Conservation (phyloP, 345 rosid genomes). For the Sonneratia alba region DNA sequence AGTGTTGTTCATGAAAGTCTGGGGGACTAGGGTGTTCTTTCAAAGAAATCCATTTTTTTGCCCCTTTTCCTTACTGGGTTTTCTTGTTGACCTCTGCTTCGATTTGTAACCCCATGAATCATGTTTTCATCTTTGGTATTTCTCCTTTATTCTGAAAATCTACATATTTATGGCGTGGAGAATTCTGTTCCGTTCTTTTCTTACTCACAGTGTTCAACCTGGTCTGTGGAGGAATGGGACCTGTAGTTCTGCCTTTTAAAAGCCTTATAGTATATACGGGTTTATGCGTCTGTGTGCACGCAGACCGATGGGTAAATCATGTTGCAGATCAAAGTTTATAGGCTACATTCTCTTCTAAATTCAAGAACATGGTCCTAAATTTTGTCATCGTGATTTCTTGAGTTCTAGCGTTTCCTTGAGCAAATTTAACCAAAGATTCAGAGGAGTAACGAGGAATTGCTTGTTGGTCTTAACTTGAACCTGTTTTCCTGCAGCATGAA, state of each 20-base stretch:
- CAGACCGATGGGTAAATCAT: no score
- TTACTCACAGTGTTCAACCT: neutral
- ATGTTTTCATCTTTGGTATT: neutral
- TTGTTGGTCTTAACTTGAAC: neutral
- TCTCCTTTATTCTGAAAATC: neutral
- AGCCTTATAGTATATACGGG: neutral
- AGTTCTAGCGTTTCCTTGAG: neutral
- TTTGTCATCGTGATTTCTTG: neutral
- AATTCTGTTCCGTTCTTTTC: neutral
- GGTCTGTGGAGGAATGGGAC: neutral
- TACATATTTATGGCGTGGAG: neutral
- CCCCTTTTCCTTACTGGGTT: neutral
- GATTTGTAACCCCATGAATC: neutral
- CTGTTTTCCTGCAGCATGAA: slow-evolving; percentile 47
- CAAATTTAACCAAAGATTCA: neutral
- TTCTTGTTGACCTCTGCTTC: neutral
- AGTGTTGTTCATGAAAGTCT: neutral
- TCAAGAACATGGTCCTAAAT: neutral
- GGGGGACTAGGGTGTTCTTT: neutral
- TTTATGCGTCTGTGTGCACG: no score
- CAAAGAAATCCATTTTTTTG: neutral
- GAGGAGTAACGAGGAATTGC: neutral
- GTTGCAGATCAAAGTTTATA: neutral
- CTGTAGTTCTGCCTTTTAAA: neutral
- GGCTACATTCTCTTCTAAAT: neutral